A percentile compares a stretch with the other conserved stretches of the same genome.
Evolutionary conservation across 305 asterid genomes (phyloP).

Genomic region (Nicotiana rustica): DNA sequence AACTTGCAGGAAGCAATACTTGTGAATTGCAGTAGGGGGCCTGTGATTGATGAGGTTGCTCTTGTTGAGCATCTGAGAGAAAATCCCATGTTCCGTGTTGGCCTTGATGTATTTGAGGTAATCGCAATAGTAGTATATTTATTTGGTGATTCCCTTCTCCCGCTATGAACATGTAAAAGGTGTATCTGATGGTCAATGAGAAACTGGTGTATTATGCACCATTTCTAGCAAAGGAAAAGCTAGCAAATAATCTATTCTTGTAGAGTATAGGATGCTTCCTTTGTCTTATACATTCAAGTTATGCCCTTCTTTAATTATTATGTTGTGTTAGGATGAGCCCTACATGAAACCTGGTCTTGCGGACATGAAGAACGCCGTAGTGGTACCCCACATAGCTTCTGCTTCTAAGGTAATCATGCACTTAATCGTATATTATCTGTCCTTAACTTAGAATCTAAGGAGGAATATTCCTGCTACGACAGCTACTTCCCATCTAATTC

Average conservation of each 20-base stretch:
- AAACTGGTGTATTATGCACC: not conserved
- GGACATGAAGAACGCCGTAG: conserved; percentile 83
- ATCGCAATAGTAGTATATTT: not conserved
- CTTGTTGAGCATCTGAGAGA: conserved; percentile 89
- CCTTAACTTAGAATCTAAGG: not conserved
- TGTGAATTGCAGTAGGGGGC: conserved; percentile 98
- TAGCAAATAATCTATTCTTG: not conserved
- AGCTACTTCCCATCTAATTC: not conserved
- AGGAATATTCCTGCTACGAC: not conserved
- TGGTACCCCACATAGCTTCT: conserved; percentile 98
- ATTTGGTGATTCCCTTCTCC: not conserved
- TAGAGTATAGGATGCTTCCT: not conserved
- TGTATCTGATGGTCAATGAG: not conserved
- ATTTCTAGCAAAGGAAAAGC: not conserved
- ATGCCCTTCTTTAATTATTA: too few relatives aligned
- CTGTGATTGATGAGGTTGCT: conserved; percentile 94
- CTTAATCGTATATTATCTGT: not conserved
- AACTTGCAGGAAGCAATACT: conserved; percentile 83
- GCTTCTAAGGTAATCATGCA: conserved; percentile 79
- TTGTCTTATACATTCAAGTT: not conserved
- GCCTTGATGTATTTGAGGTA: conserved; percentile 99
- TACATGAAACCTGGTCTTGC: conserved; percentile 95
- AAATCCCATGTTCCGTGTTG: conserved; percentile 98
- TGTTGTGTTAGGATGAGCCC: conserved; percentile 78
- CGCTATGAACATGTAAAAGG: not conserved